phyloP scores from a whole-genome alignment of 345 rosid species.

The Sonneratia alba region DNA sequence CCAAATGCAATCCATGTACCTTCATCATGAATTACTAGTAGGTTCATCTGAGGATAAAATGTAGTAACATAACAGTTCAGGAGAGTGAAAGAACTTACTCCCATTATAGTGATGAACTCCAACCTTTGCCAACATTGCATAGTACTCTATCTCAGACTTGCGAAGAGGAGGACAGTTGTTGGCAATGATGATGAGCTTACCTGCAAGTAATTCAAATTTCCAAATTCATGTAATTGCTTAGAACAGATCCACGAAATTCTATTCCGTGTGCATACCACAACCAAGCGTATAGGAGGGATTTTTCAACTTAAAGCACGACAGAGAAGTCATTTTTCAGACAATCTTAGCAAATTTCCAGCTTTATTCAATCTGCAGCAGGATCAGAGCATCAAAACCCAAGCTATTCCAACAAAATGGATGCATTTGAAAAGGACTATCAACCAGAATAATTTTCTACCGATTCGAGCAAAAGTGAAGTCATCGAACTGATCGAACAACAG shows the following conservation, averaged over 20 bases:
- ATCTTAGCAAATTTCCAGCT: not conserved
- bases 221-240: not conserved
- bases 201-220: conserved; percentile 10
- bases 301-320: not conserved
- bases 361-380: not conserved
- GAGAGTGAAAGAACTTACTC: conserved; percentile 27
- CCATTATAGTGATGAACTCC: conserved; percentile 65
- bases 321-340: not conserved
- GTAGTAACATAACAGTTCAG: not conserved
- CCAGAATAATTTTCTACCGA: not conserved
- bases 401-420: not conserved
- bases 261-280: not conserved
- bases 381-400: no score
- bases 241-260: not conserved
- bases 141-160: conserved; percentile 62
- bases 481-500: not conserved
- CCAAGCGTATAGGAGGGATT: not conserved
- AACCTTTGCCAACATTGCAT: conserved; percentile 59
- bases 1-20: no score
- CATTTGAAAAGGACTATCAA: not conserved
- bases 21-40: not conserved
- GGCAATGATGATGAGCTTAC: conserved; percentile 44
- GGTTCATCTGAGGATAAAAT: not conserved
- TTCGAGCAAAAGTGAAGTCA: not conserved
- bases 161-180: conserved; percentile 62